Percentiles rank a stretch among this genome's conserved stretches.
These are phyloP conservation scores for Exserohilum turcica DNA, from an alignment of 2,329 filamentous ascomycete species.

Conservation along the genomic window DNA sequence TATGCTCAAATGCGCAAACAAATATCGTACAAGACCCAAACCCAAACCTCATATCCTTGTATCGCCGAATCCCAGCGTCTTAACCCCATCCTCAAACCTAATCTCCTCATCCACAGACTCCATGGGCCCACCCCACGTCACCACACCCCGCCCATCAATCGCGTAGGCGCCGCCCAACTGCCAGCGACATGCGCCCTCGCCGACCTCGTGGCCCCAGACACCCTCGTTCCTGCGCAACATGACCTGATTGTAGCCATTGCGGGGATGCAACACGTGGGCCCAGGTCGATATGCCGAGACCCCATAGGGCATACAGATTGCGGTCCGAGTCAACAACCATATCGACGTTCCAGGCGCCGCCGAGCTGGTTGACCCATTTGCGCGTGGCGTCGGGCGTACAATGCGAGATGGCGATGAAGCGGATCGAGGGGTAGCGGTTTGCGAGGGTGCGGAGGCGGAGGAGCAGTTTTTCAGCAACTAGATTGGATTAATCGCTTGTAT, in stretches of 20 bases:
- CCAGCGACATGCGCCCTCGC: constrained; percentile 45
- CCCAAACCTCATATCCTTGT: constrained; percentile 5
- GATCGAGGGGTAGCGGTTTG: constrained; percentile 58
- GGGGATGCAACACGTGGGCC: constrained; percentile 42
- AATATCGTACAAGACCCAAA: no score
- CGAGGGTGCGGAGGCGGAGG: constrained; percentile 60
- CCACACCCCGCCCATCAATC: constrained; percentile 38
- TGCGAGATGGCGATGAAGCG: constrained; percentile 65
- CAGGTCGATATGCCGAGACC: constrained; percentile 57
- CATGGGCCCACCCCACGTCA: constrained; percentile 45
- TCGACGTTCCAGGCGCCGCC: constrained; percentile 64
- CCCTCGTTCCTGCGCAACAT: constrained; percentile 44
- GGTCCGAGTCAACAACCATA: constrained; percentile 62
- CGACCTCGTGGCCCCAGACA: constrained; percentile 43
- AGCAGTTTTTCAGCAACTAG: constrained; percentile 58
- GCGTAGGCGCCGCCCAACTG: constrained; percentile 44
- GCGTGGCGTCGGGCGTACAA: constrained; percentile 61
- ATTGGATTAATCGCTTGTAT: neutral
- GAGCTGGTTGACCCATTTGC: constrained; percentile 62
- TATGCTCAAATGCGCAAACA: no score
- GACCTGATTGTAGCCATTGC: constrained; percentile 45
- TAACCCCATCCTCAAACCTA: constrained; percentile 38
- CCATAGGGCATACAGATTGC: constrained; percentile 64
- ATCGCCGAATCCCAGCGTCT: constrained; percentile 31
- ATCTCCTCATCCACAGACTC: constrained; percentile 43